These are phyloP conservation scores for Mycena maculata DNA, from an alignment of 768 basidiomycete species.

Conservation along the genomic window DNA sequence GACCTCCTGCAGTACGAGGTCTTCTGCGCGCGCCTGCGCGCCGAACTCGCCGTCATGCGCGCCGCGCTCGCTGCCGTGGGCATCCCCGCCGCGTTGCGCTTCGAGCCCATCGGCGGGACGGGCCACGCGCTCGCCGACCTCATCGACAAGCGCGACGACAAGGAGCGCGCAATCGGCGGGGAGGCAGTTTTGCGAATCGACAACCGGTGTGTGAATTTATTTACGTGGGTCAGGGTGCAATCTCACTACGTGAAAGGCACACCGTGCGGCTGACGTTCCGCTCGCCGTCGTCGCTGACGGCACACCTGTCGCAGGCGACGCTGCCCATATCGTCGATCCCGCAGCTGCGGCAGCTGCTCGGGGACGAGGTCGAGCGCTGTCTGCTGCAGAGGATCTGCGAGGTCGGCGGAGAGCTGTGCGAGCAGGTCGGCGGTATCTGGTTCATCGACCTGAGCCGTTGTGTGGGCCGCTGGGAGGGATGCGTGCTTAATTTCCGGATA, in stretches of 20 bases:
- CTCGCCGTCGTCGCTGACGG: conserved; percentile 81
- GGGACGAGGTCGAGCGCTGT: conserved; percentile 81
- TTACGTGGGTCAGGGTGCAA: not conserved
- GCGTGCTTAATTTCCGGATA: conserved; percentile 74
- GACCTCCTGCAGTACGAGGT: conserved; percentile 84
- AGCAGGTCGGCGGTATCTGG: conserved; percentile 75
- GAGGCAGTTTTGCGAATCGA: conserved; percentile 79
- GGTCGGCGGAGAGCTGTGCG: conserved; percentile 65
- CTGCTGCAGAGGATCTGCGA: conserved; percentile 77
- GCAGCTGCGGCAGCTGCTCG: conserved; percentile 78
- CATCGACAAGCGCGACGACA: conserved; percentile 48
- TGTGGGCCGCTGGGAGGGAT: conserved; percentile 85
- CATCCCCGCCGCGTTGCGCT: conserved; percentile 66
- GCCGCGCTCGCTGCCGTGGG: conserved; percentile 63
- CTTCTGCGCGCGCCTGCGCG: conserved; percentile 73
- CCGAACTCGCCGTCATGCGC: conserved; percentile 65
- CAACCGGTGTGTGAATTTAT: conserved; percentile 39
- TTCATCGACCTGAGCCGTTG: conserved; percentile 80
- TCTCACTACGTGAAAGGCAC: too few species aligned
- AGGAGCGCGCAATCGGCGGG: conserved; percentile 40
- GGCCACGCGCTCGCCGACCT: conserved; percentile 68
- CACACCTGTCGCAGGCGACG: conserved; percentile 84
- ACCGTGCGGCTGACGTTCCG: conserved; percentile 80
- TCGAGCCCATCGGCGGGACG: conserved; percentile 75
- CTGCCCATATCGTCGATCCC: conserved; percentile 78